Percentiles rank a stretch among this genome's conserved stretches.
Conservation (phyloP, 140 eudicot species). For the Artemisia princeps region DNA sequence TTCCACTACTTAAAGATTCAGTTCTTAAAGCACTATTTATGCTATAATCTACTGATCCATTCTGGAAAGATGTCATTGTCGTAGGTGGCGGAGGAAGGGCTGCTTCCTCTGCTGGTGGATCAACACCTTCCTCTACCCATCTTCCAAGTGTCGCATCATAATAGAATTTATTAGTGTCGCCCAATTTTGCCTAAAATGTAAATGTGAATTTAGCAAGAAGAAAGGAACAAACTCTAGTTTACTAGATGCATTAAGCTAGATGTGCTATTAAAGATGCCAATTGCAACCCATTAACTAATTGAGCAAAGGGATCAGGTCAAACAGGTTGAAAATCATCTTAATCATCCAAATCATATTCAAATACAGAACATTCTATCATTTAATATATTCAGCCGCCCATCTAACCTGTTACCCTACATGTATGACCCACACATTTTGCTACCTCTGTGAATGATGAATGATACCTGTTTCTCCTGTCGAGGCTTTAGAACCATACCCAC, state of each 20-base stretch:
- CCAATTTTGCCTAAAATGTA: conserved; percentile 73
- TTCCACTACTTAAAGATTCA: conserved; percentile 42
- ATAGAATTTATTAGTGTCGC: conserved; percentile 74
- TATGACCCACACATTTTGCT: neutral
- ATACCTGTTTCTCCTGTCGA: conserved; percentile 79
- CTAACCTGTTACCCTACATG: neutral
- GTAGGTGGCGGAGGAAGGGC: conserved; percentile 83
- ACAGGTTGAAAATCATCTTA: neutral
- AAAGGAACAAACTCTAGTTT: neutral
- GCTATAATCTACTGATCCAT: conserved; percentile 61
- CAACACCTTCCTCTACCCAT: conserved; percentile 96
- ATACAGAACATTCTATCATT: neutral
- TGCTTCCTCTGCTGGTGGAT: conserved; percentile 72
- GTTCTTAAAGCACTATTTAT: conserved; percentile 44
- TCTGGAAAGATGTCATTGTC: conserved; percentile 50
- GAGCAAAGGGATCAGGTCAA: neutral
- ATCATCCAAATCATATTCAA: too few relatives aligned
- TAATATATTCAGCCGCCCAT: neutral
- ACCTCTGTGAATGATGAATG: conserved; percentile 9
- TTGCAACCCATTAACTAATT: neutral
- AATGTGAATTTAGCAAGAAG: neutral
- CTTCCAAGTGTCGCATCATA: conserved; percentile 79
- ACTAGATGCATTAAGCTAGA: neutral
- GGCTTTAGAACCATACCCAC: conserved; percentile 69
- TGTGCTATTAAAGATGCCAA: neutral